Evolutionary conservation across 768 basidiomycete genomes (phyloP).

Genomic region (Tylopilus subfusipes): DNA sequence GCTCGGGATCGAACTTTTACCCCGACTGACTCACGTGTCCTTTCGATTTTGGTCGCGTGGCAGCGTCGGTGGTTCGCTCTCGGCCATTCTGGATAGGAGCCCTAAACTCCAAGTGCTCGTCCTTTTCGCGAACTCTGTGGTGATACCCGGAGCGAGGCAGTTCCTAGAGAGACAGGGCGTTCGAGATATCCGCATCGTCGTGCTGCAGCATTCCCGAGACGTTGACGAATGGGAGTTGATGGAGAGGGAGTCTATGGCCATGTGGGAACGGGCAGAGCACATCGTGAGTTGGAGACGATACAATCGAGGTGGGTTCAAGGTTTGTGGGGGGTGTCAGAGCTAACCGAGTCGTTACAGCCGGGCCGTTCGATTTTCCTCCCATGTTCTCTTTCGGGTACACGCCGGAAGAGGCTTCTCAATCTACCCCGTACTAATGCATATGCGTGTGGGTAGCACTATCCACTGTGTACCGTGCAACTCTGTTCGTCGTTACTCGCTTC

Average conservation of each 20-base stretch:
- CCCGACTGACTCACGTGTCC: slow-evolving; percentile 9
- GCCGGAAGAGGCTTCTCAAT: neutral
- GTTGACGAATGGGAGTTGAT: slow-evolving; percentile 14
- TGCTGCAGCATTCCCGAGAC: slow-evolving; percentile 11
- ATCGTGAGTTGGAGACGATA: slow-evolving; percentile 13
- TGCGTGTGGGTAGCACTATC: neutral
- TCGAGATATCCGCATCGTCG: slow-evolving; percentile 12
- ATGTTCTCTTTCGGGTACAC: neutral
- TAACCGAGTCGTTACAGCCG: neutral
- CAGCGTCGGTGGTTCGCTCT: slow-evolving; percentile 2
- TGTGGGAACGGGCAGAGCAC: slow-evolving; percentile 14
- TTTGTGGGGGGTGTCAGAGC: neutral
- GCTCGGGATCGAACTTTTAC: slow-evolving; percentile 14
- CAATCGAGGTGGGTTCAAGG: slow-evolving; percentile 5
- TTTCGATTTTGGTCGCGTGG: slow-evolving; percentile 19
- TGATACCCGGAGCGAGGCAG: neutral
- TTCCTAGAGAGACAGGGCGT: slow-evolving; percentile 12
- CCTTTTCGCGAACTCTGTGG: slow-evolving; percentile 7
- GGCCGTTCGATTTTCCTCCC: slow-evolving; percentile 11
- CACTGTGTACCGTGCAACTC: neutral
- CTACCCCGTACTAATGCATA: neutral
- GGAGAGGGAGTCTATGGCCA: slow-evolving; percentile 2
- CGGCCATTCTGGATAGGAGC: slow-evolving; percentile 2
- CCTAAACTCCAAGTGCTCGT: slow-evolving; percentile 7
- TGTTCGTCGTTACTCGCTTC: neutral